Base-by-base conservation (phyloP, 257 asterid species). In the Nemophila menziesii region DNA sequence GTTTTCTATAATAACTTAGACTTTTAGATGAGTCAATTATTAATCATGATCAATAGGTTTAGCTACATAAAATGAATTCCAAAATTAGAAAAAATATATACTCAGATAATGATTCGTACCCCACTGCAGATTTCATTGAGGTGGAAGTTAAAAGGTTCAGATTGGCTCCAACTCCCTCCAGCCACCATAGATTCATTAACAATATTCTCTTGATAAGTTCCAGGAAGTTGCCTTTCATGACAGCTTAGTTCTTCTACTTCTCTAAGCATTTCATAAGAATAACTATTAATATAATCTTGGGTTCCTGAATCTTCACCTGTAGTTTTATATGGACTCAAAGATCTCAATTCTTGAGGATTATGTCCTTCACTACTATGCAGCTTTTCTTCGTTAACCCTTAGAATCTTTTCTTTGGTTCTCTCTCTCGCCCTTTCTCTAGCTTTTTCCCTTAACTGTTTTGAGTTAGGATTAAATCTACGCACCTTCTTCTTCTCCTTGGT, bases 401-500 rank as follows among this genome's bases (percentile, higher is more conserved):
- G 8, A 7, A 7, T 76, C 54, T 80, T 77, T 60, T 69, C 74
- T 46, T 63, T 58, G 12, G 90, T 66, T 56, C 95, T 74, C 61
- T 70, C 79, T 63, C 74, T 77, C 22, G 95, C 95, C 51, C 90
- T 63, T 43, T 73, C 86, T 27, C 95, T 74, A 0, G 93, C 93
- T 40, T 38, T 70, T 5, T 16, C 58, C 69, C 95, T 80, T 0
- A 83, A 77, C 44, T 84, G 90, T 53, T 54, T 70, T 4, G 56
- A 73, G 0, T 65, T 33, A 14, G 33, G 43, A 1, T 29, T 45
- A 24, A 33, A 27, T 6, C 63, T 38, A 41, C 79, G 57, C 20
- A 22, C 50, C 26, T 24, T 72, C 50, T 63, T 50, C 48, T 49
- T 56, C 18, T 26, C 58, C 14, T 22, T 54, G 40, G 11, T 8